phyloP scores from a whole-genome alignment of 306 rosid species.

The Mucuna pruriens region DNA sequence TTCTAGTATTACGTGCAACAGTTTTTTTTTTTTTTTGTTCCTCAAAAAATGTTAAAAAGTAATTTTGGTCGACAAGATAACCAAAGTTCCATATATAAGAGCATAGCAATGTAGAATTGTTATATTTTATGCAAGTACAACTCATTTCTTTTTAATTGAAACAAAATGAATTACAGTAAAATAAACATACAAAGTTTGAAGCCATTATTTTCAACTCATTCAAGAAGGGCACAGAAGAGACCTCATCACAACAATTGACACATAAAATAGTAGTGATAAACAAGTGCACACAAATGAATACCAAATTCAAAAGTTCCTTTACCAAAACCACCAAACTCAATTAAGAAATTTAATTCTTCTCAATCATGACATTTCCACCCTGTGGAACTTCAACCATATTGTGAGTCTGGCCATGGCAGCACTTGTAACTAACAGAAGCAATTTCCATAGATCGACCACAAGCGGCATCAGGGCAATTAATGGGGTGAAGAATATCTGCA shows the following conservation, averaged over 20 bases:
- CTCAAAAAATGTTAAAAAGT: not conserved
- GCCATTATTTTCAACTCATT: conserved; percentile 41
- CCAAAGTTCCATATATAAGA: not conserved
- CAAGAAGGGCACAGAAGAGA: conserved; percentile 35
- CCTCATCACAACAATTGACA: conserved; percentile 9
- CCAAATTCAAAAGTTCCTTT: not conserved
- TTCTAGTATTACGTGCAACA: not conserved
- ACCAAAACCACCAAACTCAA: not conserved
- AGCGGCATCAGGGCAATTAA: conserved; percentile 29
- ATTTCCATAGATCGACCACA: conserved; percentile 49
- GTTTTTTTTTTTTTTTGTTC: not conserved
- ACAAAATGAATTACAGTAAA: not conserved
- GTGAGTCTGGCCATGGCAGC: conserved; percentile 44
- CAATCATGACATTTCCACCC: conserved; percentile 48
- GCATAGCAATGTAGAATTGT: not conserved
- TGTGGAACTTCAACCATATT: conserved; percentile 9
- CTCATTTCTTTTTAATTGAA: not conserved
- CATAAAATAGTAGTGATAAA: not conserved
- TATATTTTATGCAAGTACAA: not conserved
- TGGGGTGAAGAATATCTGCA: conserved; percentile 40
- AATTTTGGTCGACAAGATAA: not conserved
- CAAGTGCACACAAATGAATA: conserved; percentile 24
- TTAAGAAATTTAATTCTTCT: conserved; percentile 29
- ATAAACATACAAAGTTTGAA: conserved; percentile 7
- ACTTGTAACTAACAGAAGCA: conserved; percentile 42